A percentile compares a stretch with the other conserved stretches of the same genome.
These are phyloP conservation scores for Hypoxylon fragiforme DNA, from an alignment of 495 filamentous ascomycete genomes.

Conservation along the genomic window DNA sequence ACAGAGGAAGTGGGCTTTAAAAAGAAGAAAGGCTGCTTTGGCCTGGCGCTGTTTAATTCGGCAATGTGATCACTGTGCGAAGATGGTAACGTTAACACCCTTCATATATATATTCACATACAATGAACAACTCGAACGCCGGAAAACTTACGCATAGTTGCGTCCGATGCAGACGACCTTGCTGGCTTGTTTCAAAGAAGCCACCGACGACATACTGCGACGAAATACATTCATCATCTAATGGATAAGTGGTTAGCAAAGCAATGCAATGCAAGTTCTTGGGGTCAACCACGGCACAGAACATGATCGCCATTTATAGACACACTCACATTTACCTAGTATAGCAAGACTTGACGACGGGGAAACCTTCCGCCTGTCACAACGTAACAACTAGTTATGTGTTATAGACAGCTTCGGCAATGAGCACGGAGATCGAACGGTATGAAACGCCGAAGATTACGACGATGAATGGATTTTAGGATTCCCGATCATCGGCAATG, in stretches of 20 bases:
- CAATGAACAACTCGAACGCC: too few species aligned
- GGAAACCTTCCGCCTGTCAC: conserved; percentile 11
- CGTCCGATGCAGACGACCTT: conserved; percentile 97
- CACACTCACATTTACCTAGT: conserved; percentile 8
- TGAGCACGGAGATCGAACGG: conserved; percentile 17
- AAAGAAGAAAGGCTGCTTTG: conserved; percentile 98
- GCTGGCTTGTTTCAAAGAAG: conserved; percentile 68
- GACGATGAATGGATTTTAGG: too few species aligned
- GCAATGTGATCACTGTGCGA: conserved; percentile 82
- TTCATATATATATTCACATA: background rate
- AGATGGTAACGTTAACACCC: conserved; percentile 29
- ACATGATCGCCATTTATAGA: conserved; percentile 9
- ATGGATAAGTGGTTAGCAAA: conserved; percentile 17
- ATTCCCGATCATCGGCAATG: too few species aligned
- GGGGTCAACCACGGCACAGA: background rate
- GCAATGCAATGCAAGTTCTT: background rate
- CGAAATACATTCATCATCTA: conserved; percentile 45
- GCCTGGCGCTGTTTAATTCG: conserved; percentile 82
- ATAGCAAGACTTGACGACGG: conserved; percentile 13
- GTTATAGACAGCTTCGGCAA: conserved; percentile 18
- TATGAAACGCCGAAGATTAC: background rate
- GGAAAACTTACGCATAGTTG: conserved; percentile 90
- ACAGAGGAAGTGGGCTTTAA: conserved; percentile 88
- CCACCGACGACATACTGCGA: conserved; percentile 56
- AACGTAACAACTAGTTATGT: too few species aligned